phyloP scores from a whole-genome alignment of 768 basidiomycete species.

The Dendrothele bispora region DNA sequence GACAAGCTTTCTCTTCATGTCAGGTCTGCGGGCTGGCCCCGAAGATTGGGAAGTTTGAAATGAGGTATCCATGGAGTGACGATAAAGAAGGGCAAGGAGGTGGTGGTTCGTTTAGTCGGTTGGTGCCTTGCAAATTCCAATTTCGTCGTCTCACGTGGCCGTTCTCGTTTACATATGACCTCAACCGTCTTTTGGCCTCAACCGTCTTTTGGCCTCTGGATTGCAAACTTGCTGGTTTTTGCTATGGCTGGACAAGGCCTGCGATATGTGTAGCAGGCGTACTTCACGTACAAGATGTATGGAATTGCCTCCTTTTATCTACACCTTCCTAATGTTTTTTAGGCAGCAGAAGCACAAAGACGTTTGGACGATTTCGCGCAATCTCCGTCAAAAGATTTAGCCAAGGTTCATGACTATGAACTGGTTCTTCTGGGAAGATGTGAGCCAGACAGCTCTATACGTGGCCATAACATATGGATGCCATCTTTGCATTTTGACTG shows the following conservation, averaged over 20 bases:
- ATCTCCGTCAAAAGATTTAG: conserved; percentile 27
- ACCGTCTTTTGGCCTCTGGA: conserved; percentile 63
- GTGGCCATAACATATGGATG: conserved; percentile 9
- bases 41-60: conserved; percentile 2
- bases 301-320: conserved; percentile 21
- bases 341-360: conserved; percentile 13
- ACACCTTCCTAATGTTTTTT: conserved; percentile 6
- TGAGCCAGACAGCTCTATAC: conserved; percentile 18
- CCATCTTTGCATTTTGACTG: conserved; percentile 12
- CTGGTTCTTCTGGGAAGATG: conserved; percentile 36
- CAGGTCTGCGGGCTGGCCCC: conserved; percentile 51
- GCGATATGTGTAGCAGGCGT: conserved; percentile 54
- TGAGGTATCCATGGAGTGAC: conserved; percentile 1
- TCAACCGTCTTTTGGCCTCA: too few relatives aligned
- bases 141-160: too few relatives aligned
- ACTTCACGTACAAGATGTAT: conserved; percentile 33
- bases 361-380: conserved; percentile 16
- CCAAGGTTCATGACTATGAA: conserved; percentile 26
- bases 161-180: too few relatives aligned
- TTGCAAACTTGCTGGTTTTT: conserved; percentile 43
- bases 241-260: conserved; percentile 59
- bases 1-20: conserved; percentile 84
- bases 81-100: background rate
- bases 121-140: too few relatives aligned
- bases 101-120: too few relatives aligned